Base-by-base conservation (phyloP, 306 rosid genomes). In the Crotalaria pallida region DNA sequence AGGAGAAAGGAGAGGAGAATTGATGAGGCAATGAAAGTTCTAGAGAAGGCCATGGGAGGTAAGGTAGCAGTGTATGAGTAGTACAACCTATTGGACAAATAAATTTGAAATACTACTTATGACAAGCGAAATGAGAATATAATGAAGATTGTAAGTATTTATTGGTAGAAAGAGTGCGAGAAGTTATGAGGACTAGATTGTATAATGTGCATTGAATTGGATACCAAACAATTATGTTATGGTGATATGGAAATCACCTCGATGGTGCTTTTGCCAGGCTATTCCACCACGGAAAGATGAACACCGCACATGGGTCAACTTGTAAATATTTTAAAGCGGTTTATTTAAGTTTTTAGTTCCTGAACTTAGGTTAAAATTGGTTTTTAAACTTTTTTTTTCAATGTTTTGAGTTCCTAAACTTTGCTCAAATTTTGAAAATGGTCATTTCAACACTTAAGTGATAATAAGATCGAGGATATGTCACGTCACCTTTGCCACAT, bases 211-310 rank as follows among this genome's bases (percentile, higher is more conserved):
- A 13, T 31, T 18, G 49, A 61, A 62, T 51, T 73, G 43, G 74
- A 57, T 57, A 31, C 58, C 60, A 66, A 56, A 52, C 18, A 26
- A 17, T 17, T 47, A 40, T 40, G 31, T 17, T 47, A 40, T 40
- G 31, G 22, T 52, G 38, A 17, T 6, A 63, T 22, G 4, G 49
- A 55, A 41, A 55, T 43, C 13, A 15, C 22, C 66, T 24, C 0
- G 29, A 74, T 53, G 50, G 18, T 65, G 58, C 59, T 65, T 74
- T 74, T 56, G 79, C 45, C 73, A 75, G 79, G 58, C 68, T 65
- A 75, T 48, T 44, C 50, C 79, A 75, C 61, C 74, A 38, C 41
- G 31, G 6, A 65, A 34, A 56, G 21, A 1, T 31, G 41, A 45
- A 75, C 29, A 26, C 4, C 4, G 29, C 10, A 48, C 53, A 17